Evolutionary conservation across 1,284 basidiomycete genomes (phyloP).

Genomic region (Sphagnurus paluster): DNA sequence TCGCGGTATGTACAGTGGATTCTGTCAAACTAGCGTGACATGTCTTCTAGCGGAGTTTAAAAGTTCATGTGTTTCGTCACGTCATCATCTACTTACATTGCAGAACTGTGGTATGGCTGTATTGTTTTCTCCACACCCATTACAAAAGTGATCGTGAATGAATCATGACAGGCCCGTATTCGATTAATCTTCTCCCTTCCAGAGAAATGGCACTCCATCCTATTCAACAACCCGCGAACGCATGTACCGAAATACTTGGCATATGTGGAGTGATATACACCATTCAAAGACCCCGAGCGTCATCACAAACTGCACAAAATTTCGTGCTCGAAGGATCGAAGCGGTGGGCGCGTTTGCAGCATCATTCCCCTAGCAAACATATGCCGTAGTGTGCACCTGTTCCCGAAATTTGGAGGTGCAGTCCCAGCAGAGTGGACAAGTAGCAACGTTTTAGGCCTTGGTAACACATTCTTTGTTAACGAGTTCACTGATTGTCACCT

Average conservation of each 20-base stretch:
- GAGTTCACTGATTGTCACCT: constrained; percentile 2
- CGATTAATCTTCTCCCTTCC: constrained; percentile 27
- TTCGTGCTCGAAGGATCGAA: constrained; percentile 1
- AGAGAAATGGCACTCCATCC: constrained; percentile 3
- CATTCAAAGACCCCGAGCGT: constrained; percentile 17
- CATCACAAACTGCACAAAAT: constrained; percentile 23
- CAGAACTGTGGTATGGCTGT: no score
- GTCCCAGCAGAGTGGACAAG: constrained; percentile 15
- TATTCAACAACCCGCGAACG: constrained; percentile 14
- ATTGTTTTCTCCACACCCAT: no score
- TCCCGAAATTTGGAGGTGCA: constrained; percentile 21
- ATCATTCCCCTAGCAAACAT: constrained; percentile 27
- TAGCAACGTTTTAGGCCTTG: constrained; percentile 29
- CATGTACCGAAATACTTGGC: constrained; percentile 11
- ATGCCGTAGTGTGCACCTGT: constrained; percentile 28
- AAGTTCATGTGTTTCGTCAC: no score
- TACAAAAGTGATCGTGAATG: no score
- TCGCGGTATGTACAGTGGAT: no score
- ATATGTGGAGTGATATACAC: constrained; percentile 23
- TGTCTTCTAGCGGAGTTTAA: no score
- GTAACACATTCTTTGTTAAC: constrained; percentile 26
- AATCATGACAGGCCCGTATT: no score
- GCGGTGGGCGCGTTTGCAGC: constrained; percentile 13
- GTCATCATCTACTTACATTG: no score
- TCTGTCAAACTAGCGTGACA: no score